Base-by-base conservation (phyloP, 257 asterid species). In the Ophiorrhiza pumila region DNA sequence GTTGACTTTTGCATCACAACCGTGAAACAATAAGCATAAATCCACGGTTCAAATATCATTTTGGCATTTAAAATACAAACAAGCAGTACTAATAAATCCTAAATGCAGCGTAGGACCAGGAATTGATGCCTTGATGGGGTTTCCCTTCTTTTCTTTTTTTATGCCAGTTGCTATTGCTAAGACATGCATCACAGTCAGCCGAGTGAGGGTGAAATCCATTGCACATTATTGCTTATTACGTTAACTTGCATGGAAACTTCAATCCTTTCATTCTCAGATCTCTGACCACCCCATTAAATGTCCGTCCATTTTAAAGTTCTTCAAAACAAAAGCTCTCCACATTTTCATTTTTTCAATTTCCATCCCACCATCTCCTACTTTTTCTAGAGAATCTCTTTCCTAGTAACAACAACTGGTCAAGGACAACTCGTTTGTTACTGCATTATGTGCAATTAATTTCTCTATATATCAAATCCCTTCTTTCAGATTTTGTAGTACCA, bases 201-300 rank as follows among this genome's bases (percentile, higher is more conserved):
- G 77, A 77, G 15, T 29, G 22, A 14, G 25, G 32, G 66, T 25
- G 2, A 45, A 66, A 29, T n/a, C n/a, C n/a, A n/a, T 22, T 65
- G 6, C 20, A 17, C 15, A 78, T 75, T 65, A 58, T 50, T 67
- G 71, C 65, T 60, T 61, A 56, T 68, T 72, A 59, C 74, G 59
- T 78, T 70, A 59, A 53, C 65, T 70, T 81, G 73, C 85, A 76
- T 79, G 65, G 78, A 76, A 83, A 79, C 70, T 78, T 80, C 78
- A 69, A 14, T 41, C 15, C 69, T 67, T 66, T 80, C 71, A 35
- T 25, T 39, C 76, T 81, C 80, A 80, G 79, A 82, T 83, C 83
- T 63, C 77, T 85, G 76, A 66, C 29, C 65, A 71, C 74, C 72
- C 34, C 87, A 82, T 82, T 84, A 70, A 74, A 63, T 85, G 79